Evolutionary conservation across 305 asterid species (phyloP).

Genomic region (Fraxinus velutina): DNA sequence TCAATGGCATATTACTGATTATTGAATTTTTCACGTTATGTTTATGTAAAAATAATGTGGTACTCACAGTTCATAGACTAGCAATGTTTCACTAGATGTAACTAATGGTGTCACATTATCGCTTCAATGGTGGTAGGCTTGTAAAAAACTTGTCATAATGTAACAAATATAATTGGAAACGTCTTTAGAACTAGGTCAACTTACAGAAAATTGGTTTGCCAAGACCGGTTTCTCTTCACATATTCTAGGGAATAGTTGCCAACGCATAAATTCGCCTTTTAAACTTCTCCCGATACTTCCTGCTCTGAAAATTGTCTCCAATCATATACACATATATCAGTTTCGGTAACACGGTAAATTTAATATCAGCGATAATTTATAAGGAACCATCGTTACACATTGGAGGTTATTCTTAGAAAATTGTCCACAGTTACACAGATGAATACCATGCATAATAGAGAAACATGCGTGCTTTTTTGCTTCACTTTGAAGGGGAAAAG

Average conservation of each 20-base stretch:
- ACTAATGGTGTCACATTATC: not conserved
- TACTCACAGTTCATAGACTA: not conserved
- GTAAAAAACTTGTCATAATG: not conserved
- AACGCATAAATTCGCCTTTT: constrained; percentile 88
- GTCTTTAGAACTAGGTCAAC: constrained; percentile 31
- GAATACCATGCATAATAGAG: not conserved
- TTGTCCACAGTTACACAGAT: not conserved
- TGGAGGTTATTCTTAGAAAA: constrained; percentile 5
- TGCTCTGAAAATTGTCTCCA: constrained; percentile 51
- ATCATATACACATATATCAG: constrained; percentile 22
- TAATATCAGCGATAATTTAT: not conserved
- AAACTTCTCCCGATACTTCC: constrained; percentile 98
- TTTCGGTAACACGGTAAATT: not conserved
- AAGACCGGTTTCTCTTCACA: constrained; percentile 87
- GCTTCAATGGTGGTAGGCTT: not conserved
- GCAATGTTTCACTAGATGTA: not conserved
- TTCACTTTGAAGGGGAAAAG: not conserved
- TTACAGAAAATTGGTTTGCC: constrained; percentile 93
- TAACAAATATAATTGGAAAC: not conserved
- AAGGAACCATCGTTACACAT: not conserved
- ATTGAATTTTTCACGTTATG: not conserved
- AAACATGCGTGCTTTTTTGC: not conserved
- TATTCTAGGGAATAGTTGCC: constrained; percentile 85
- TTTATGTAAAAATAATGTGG: not conserved
- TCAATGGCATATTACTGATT: not conserved